A percentile compares a stretch with the other conserved stretches of the same genome.
Evolutionary conservation across 495 filamentous ascomycete species (phyloP).

Genomic region (Ramalina peruviana): DNA sequence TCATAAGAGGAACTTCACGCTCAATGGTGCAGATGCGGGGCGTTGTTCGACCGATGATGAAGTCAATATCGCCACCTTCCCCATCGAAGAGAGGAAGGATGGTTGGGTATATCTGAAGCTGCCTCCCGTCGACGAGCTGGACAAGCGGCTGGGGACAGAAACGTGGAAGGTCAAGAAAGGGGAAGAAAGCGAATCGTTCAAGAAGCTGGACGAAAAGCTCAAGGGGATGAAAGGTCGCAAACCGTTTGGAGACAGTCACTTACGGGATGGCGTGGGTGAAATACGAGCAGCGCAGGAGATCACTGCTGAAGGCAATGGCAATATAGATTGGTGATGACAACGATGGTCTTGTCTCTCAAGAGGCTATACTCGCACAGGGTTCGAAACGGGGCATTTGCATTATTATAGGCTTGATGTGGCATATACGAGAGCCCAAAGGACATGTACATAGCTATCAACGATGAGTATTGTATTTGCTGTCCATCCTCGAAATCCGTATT

Average conservation of each 20-base stretch:
- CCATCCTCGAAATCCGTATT: no score
- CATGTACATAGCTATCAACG: no score
- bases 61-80: slow-evolving; percentile 78
- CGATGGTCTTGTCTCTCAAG: no score
- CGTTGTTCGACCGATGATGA: slow-evolving; percentile 62
- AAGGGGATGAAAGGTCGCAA: slow-evolving; percentile 45
- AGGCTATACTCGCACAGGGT: no score
- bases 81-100: slow-evolving; percentile 62
- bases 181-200: slow-evolving; percentile 50
- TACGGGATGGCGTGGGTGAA: slow-evolving; percentile 27
- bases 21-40: slow-evolving; percentile 54
- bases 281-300: slow-evolving; percentile 30
- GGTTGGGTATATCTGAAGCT: slow-evolving; percentile 78
- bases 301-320: slow-evolving; percentile 33
- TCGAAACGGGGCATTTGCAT: no score
- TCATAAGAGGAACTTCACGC: slow-evolving; percentile 86
- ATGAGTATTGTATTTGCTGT: no score
- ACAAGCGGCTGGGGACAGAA: slow-evolving; percentile 64
- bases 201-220: slow-evolving; percentile 54
- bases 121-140: slow-evolving; percentile 74
- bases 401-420: no score
- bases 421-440: no score
- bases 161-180: slow-evolving; percentile 73
- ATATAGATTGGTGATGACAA: slow-evolving; percentile 52
- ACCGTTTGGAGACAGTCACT: slow-evolving; percentile 32